These are phyloP conservation scores for Suillus subluteus DNA, from an alignment of 768 basidiomycete species.

Conservation along the genomic window DNA sequence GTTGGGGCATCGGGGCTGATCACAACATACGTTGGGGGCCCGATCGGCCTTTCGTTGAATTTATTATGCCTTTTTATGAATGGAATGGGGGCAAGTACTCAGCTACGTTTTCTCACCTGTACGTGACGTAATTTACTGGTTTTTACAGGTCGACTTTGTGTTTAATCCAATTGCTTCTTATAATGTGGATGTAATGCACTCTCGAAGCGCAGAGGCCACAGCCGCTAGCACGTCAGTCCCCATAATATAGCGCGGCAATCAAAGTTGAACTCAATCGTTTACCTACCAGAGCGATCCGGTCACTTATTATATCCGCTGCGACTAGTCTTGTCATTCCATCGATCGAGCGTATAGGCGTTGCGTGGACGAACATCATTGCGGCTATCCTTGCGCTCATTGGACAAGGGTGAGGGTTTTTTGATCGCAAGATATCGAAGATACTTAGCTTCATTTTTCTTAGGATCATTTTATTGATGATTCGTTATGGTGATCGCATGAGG, in stretches of 20 bases:
- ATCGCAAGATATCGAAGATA: too few relatives aligned
- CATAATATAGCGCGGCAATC: not conserved
- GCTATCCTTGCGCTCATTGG: too few relatives aligned
- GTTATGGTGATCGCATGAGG: slow-evolving; percentile 55
- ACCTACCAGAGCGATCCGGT: too few relatives aligned
- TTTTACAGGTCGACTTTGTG: not conserved
- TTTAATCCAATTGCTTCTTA: too few relatives aligned
- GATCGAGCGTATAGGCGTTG: slow-evolving; percentile 27
- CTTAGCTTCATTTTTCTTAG: slow-evolving; percentile 29
- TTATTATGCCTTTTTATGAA: slow-evolving; percentile 59
- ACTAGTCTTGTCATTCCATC: slow-evolving; percentile 54
- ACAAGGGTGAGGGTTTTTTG: too few relatives aligned
- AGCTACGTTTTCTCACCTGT: not conserved
- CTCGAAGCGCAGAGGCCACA: slow-evolving; percentile 23
- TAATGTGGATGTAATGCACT: too few relatives aligned
- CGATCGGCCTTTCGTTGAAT: slow-evolving; percentile 41
- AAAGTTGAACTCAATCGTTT: not conserved
- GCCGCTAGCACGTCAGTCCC: slow-evolving; percentile 51
- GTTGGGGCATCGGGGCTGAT: too few relatives aligned
- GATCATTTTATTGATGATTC: slow-evolving; percentile 47
- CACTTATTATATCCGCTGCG: slow-evolving; percentile 27
- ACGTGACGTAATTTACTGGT: not conserved
- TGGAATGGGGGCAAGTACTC: slow-evolving; percentile 54
- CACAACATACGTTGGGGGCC: too few relatives aligned
- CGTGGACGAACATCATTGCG: too few relatives aligned